Evolutionary conservation across 2,329 filamentous ascomycete genomes (phyloP), one percentile per base, ranked within the genome.

Genomic region (Colletotrichum sp.): DNA sequence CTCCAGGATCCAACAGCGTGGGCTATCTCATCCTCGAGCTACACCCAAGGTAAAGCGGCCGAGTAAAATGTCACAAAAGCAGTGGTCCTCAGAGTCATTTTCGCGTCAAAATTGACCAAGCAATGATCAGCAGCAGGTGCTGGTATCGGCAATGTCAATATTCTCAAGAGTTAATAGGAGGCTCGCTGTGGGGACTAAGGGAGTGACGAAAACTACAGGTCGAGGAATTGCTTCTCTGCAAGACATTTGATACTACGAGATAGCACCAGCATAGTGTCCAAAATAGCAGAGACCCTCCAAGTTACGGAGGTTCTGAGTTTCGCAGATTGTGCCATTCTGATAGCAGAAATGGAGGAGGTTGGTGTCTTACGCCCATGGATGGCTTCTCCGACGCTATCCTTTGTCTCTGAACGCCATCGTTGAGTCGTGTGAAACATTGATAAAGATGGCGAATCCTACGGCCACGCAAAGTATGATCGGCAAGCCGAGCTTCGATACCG

Each of bases 201-300:
- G 24, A 24, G 24, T 24, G 24, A 24, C 4, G 24, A 4, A 24
- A 24, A 3, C 24, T 24, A 4, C 24, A 4, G 24, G 24, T 3
- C 24, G 24, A 24, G 24, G 24, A 24, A 4, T 24, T 24, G 24
- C 24, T 24, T 3, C 24, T 24, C 3, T 24, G 24, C 24, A 24
- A 24, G 24, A 24, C 24, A 24, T 4, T 24, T 24, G 24, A 24
- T 24, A 24, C 24, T 24, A 48, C 2, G n/a, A 22, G 8, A 48
- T 13, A 22, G 44, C 18, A 48, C 1, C 2, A 0, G 4, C 18
- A n/a, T 22, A 1, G n/a, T 22, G n/a, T 22, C 44, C 10, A 6
- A 48, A 48, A 13, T 22, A 3, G n/a, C 1, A 22, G 10, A 48
- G 44, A 22, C n/a, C 18, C 0, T 22, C 10, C 5, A 13, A 52